Evolutionary conservation across 192 early-diverging fungal species (phyloP).

Genomic region (Mortierella claussenii): DNA sequence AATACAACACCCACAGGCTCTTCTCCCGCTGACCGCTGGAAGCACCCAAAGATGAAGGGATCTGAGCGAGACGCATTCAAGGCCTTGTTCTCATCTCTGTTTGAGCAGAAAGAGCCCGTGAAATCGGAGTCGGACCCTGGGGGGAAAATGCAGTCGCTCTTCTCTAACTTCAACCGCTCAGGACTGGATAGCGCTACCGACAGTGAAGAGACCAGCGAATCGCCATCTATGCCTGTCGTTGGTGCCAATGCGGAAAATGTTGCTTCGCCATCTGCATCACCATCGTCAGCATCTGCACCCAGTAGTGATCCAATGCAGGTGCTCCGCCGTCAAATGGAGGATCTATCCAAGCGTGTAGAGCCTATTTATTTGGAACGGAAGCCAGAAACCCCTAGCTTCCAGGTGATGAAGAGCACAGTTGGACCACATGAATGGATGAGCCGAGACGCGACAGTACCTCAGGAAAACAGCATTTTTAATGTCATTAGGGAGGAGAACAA

Average conservation of each 20-base stretch:
- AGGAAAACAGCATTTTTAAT: slow-evolving; percentile 28
- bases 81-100: slow-evolving; percentile 41
- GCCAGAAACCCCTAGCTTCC: slow-evolving; percentile 33
- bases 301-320: slow-evolving; percentile 37
- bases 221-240: slow-evolving; percentile 1
- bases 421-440: slow-evolving; percentile 36
- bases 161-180: slow-evolving; percentile 47
- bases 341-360: slow-evolving; percentile 34
- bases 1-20: background rate
- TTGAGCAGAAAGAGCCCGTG: slow-evolving; percentile 33
- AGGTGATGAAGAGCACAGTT: slow-evolving; percentile 38
- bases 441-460: slow-evolving; percentile 15
- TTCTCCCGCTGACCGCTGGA: slow-evolving; percentile 21
- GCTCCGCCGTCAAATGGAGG: slow-evolving; percentile 34
- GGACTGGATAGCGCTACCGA: background rate
- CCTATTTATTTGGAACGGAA: slow-evolving; percentile 42
- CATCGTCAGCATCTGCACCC: background rate
- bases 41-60: slow-evolving; percentile 34
- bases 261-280: background rate
- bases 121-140: background rate
- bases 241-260: background rate
- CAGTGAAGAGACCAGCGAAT: background rate
- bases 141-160: slow-evolving; percentile 40
- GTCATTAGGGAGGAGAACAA: slow-evolving; percentile 45
- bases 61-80: slow-evolving; percentile 40